Evolutionary conservation across 2,329 filamentous ascomycete species (phyloP).

Genomic region (Colletotrichum sansevieriae): DNA sequence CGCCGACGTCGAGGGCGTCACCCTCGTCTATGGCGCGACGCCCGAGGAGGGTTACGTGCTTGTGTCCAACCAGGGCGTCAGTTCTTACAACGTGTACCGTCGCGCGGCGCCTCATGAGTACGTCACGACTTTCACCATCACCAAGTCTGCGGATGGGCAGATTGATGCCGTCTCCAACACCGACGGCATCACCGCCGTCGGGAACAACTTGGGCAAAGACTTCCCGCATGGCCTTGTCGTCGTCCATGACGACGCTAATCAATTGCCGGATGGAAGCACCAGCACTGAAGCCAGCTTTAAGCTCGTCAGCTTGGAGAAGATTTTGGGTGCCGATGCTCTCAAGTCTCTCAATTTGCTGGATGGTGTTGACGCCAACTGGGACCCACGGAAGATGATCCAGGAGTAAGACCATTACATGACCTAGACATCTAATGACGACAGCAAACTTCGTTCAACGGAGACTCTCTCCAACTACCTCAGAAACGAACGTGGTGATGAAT

Average conservation of each 20-base stretch:
- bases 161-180: conserved; percentile 67
- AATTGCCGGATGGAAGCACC: conserved; percentile 59
- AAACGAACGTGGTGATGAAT: too few species aligned
- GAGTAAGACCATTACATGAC: background rate
- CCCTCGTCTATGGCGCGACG: conserved; percentile 60
- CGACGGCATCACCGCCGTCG: conserved; percentile 63
- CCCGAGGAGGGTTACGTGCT: conserved; percentile 62
- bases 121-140: conserved; percentile 62
- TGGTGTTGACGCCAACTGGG: conserved; percentile 55
- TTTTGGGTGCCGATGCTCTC: conserved; percentile 50
- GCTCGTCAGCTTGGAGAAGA: conserved; percentile 57
- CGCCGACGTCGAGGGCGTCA: conserved; percentile 68
- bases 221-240: conserved; percentile 62
- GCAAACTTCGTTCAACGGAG: background rate
- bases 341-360: conserved; percentile 49
- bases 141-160: conserved; percentile 54
- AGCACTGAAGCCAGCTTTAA: conserved; percentile 65
- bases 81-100: conserved; percentile 64
- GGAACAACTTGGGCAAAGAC: conserved; percentile 55
- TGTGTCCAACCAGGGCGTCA: conserved; percentile 66
- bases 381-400: conserved; percentile 49
- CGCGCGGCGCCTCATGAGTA: conserved; percentile 62
- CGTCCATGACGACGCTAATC: conserved; percentile 67
- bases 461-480: too few species aligned
- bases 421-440: background rate